These are phyloP conservation scores for slime mould (Dictyostelium discoideum) DNA, from an alignment of 78 protist genomes.

Conservation along the genomic window DNA sequence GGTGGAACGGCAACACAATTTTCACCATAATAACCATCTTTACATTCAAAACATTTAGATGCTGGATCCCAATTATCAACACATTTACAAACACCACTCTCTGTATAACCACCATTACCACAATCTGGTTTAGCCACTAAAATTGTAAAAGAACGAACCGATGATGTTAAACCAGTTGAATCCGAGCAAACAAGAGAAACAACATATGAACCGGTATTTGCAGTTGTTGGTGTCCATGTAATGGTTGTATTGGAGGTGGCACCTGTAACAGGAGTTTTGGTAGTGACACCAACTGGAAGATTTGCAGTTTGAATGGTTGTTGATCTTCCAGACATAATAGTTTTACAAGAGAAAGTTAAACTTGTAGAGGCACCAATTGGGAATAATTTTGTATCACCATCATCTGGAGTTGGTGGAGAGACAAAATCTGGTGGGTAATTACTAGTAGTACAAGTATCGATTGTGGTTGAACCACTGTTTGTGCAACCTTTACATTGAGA, in stretches of 20 bases:
- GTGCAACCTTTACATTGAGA: not conserved
- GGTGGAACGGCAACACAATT: not conserved
- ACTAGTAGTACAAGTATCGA: not conserved
- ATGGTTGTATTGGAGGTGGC: not conserved
- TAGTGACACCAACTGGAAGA: not conserved
- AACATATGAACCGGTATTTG: conserved; percentile 12
- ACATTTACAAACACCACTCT: not conserved
- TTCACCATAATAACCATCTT: conserved; percentile 18
- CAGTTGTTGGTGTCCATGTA: conserved; percentile 2
- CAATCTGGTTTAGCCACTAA: conserved; percentile 3
- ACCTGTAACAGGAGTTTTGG: not conserved
- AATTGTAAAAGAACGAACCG: conserved; percentile 12
- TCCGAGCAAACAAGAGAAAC: not conserved
- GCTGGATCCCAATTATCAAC: conserved; percentile 5
- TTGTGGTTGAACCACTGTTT: not conserved
- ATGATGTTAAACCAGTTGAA: not conserved
- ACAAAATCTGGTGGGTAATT: conserved; percentile 38
- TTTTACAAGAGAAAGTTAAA: not conserved
- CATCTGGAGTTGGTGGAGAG: conserved; percentile 22
- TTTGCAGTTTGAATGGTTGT: not conserved
- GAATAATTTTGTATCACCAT: not conserved
- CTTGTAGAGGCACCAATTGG: not conserved
- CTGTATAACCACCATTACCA: conserved; percentile 20
- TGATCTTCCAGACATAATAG: not conserved
- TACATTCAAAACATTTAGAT: conserved; percentile 24